Evolutionary conservation across 176 grass and related monocot genomes (phyloP).

Genomic region (Zea luxurians): DNA sequence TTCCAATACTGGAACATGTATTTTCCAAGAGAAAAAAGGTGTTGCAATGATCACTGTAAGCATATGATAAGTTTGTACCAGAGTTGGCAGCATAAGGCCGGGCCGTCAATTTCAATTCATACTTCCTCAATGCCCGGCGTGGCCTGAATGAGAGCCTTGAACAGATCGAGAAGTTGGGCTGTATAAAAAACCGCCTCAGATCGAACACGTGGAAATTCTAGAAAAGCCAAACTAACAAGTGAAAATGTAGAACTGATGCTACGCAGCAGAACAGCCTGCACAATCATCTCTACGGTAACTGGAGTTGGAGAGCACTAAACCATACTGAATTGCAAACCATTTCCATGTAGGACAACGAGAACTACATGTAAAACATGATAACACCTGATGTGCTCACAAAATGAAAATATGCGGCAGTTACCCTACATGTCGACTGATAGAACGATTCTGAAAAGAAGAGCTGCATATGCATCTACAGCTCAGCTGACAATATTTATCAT

Average conservation of each 20-base stretch:
- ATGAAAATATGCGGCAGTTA: background rate
- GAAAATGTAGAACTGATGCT: slow-evolving; percentile 1
- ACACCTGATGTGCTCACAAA: background rate
- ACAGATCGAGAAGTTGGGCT: background rate
- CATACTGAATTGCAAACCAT: background rate
- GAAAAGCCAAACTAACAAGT: background rate
- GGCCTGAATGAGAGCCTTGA: background rate
- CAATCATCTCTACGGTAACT: background rate
- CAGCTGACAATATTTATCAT: background rate
- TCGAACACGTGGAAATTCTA: background rate
- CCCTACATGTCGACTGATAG: background rate
- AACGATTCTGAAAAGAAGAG: slow-evolving; percentile 6
- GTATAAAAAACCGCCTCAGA: background rate
- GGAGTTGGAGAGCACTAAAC: background rate
- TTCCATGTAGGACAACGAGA: background rate
- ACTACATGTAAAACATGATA: background rate
- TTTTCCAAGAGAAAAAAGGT: background rate
- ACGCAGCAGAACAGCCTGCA: background rate
- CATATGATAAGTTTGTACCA: background rate
- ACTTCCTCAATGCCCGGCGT: too few relatives aligned
- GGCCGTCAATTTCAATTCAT: background rate
- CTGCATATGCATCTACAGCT: background rate
- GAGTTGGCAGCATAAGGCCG: background rate
- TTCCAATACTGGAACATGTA: background rate
- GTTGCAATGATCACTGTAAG: background rate